Percentiles rank a stretch among this genome's conserved stretches.
These are phyloP conservation scores for Xylaria intraflava DNA, from an alignment of 495 filamentous ascomycete genomes.

Conservation along the genomic window DNA sequence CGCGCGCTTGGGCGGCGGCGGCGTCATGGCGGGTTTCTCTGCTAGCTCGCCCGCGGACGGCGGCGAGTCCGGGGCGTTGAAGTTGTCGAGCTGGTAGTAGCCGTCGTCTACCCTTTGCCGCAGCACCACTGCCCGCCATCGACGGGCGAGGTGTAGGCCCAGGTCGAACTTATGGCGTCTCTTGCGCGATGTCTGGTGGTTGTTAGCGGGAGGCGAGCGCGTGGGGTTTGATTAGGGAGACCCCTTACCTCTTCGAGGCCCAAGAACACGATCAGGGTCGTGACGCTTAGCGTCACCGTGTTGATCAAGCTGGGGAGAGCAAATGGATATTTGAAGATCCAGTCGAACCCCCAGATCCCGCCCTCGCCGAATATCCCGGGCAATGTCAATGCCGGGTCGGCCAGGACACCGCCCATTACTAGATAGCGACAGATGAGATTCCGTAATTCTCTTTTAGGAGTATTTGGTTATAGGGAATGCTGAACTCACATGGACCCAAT, in stretches of 20 bases:
- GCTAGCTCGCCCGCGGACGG: constrained; percentile 7
- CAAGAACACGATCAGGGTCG: constrained; percentile 47
- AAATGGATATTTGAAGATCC: constrained; percentile 58
- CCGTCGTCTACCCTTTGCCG: constrained; percentile 6
- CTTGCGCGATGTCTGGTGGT: constrained; percentile 34
- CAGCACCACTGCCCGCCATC: constrained; percentile 10
- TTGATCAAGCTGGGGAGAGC: constrained; percentile 62
- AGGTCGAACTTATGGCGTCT: constrained; percentile 34
- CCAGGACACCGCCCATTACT: constrained; percentile 57
- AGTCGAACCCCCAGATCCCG: constrained; percentile 38
- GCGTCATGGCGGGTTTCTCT: constrained; percentile 1
- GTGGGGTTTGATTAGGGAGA: background rate
- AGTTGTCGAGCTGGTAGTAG: constrained; percentile 19
- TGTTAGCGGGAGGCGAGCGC: constrained; percentile 9
- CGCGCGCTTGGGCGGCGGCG: constrained; percentile 3
- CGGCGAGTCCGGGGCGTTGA: constrained; percentile 10
- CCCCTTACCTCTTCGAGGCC: constrained; percentile 56
- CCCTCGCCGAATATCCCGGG: constrained; percentile 54
- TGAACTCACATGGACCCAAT: constrained; percentile 48
- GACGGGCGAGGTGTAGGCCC: constrained; percentile 27
- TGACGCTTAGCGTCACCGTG: constrained; percentile 47
- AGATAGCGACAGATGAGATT: background rate
- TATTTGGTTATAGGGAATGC: too few relatives aligned
- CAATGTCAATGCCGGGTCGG: constrained; percentile 57
- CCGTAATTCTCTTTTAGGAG: too few relatives aligned